Conservation (phyloP, 75 land plant species). For the Pinus albicaulis region DNA sequence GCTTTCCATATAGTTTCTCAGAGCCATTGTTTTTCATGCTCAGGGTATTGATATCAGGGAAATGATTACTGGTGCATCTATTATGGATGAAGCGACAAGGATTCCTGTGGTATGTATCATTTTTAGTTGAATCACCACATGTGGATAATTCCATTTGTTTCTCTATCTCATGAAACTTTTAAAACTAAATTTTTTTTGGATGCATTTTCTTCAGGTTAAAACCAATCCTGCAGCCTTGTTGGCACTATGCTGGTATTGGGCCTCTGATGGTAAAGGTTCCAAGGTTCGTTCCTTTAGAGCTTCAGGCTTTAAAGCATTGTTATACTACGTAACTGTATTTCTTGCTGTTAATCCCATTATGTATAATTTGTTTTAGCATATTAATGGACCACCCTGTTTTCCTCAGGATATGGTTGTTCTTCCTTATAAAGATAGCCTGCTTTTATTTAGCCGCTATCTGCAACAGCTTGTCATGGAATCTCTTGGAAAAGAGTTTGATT, state of each 20-base stretch:
- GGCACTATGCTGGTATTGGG: conserved; percentile 97
- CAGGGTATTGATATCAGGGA: conserved; percentile 88
- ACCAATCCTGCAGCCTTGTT: conserved; percentile 91
- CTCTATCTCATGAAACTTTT: neutral
- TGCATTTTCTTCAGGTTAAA: conserved; percentile 48
- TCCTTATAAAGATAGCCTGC: conserved; percentile 95
- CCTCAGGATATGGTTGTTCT: conserved; percentile 94
- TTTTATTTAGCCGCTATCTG: conserved; percentile 87
- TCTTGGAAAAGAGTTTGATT: conserved; percentile 91
- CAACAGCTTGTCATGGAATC: conserved; percentile 99
- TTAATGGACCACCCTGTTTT: conserved; percentile 3
- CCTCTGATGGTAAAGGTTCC: conserved; percentile 85
- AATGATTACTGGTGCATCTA: conserved; percentile 91
- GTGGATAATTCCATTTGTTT: neutral
- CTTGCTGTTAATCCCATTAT: neutral
- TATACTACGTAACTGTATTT: too few species aligned
- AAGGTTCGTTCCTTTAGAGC: conserved; percentile 49
- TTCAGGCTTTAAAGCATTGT: too few species aligned
- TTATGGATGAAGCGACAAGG: conserved; percentile 93
- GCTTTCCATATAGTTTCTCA: neutral
- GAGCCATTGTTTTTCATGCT: neutral
- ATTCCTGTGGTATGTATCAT: conserved; percentile 45
- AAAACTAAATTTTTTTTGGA: neutral
- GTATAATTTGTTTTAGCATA: neutral
- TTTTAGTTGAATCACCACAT: neutral